phyloP scores from a whole-genome alignment of 495 filamentous ascomycete species.

The Letharia lupina region DNA sequence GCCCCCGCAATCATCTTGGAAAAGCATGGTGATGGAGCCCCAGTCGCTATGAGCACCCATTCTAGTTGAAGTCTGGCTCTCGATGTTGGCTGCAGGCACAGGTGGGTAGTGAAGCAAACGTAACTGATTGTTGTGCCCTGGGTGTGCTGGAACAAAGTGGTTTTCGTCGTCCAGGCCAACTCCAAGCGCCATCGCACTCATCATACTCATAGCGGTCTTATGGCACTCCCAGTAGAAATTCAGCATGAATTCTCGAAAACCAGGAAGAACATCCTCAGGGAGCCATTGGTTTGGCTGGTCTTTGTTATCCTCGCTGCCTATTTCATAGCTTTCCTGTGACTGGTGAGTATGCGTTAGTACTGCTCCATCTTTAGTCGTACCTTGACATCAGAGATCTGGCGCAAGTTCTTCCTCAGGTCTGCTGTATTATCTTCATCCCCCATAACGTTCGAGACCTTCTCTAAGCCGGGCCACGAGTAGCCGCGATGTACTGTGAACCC shows the following conservation, averaged over 20 bases:
- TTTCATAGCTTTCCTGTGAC: conserved; percentile 56
- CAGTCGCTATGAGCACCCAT: conserved; percentile 49
- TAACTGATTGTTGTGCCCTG: conserved; percentile 52
- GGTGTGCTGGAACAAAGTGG: conserved; percentile 46
- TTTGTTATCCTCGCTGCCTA: conserved; percentile 48
- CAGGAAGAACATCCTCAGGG: conserved; percentile 48
- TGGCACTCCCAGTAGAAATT: conserved; percentile 49
- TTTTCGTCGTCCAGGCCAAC: conserved; percentile 44
- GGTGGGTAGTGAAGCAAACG: conserved; percentile 60
- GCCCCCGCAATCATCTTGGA: conserved; percentile 47
- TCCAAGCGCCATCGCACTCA: conserved; percentile 46
- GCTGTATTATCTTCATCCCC: conserved; percentile 38
- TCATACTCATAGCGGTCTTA: conserved; percentile 37
- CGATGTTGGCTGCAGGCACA: conserved; percentile 40
- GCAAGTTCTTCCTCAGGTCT: conserved; percentile 28
- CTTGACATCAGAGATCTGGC: conserved; percentile 39
- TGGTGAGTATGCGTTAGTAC: not conserved
- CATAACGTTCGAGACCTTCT: conserved; percentile 56
- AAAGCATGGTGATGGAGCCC: conserved; percentile 43
- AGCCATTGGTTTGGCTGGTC: conserved; percentile 59
- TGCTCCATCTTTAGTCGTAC: conserved; percentile 15
- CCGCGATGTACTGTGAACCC: conserved; percentile 51
- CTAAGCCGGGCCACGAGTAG: conserved; percentile 56
- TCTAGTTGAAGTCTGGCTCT: conserved; percentile 38
- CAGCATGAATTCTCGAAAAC: conserved; percentile 51